Percentiles rank a stretch among this genome's conserved stretches.
Evolutionary conservation across 2,329 filamentous ascomycete species (phyloP).

Genomic region (Fusarium sp.): DNA sequence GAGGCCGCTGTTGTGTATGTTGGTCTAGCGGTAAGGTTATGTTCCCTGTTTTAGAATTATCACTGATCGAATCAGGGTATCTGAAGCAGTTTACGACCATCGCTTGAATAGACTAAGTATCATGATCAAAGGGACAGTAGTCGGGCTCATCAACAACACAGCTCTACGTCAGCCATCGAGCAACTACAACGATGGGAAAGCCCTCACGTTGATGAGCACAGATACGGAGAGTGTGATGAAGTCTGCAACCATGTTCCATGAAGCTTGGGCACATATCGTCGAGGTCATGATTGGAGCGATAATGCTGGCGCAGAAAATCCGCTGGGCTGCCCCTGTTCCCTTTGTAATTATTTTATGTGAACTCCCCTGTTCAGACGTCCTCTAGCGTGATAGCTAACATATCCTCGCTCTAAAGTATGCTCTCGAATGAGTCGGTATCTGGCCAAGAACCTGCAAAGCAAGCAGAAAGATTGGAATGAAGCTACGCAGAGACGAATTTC

Average conservation of each 20-base stretch:
- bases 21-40: neutral
- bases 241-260: neutral
- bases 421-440: neutral
- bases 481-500: neutral
- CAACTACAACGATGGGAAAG: neutral
- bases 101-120: neutral
- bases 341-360: neutral
- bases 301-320: neutral
- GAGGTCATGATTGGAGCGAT: neutral
- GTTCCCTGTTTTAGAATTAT: neutral
- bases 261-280: neutral
- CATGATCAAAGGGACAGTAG: neutral
- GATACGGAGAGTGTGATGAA: neutral
- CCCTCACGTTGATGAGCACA: neutral
- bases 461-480: slow-evolving; percentile 2
- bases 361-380: no score
- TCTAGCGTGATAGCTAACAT: no score
- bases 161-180: neutral
- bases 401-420: neutral
- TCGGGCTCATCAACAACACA: neutral
- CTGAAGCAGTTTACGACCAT: neutral
- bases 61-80: neutral
- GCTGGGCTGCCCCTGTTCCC: neutral
- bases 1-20: neutral
- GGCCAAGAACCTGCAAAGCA: neutral